Conservation (phyloP, 1,284 basidiomycete species). For the Microbotryum scabiosae region DNA sequence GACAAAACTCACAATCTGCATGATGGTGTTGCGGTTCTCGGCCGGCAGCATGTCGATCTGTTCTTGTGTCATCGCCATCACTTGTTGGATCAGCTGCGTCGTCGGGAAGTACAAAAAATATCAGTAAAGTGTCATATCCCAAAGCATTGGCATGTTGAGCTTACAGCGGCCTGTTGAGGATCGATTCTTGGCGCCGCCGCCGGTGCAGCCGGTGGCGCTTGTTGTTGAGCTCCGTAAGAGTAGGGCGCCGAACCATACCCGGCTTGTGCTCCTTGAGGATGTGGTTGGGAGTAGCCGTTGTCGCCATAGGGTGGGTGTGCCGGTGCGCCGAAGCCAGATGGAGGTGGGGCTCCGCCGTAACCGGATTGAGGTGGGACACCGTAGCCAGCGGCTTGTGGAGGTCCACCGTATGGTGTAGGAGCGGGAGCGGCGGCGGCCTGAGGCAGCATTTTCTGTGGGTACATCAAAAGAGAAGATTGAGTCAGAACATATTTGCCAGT, state of each 20-base stretch:
- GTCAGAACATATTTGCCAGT: neutral
- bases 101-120: neutral
- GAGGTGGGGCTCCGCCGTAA: constrained; percentile 10
- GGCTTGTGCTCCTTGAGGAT: constrained; percentile 27
- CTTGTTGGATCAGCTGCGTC: constrained; percentile 49
- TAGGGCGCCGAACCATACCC: constrained; percentile 2
- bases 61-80: constrained; percentile 71
- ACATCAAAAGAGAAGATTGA: neutral
- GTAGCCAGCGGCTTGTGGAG: constrained; percentile 1
- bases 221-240: neutral
- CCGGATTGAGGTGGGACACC: constrained; percentile 8
- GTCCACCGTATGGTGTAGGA: constrained; percentile 3
- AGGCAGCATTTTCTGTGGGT: constrained; percentile 53
- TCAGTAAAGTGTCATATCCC: neutral
- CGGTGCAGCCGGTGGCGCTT: constrained; percentile 12
- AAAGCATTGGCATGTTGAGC: constrained; percentile 1
- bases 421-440: constrained; percentile 1
- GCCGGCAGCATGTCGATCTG: constrained; percentile 80
- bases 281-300: neutral
- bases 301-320: neutral
- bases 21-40: constrained; percentile 72
- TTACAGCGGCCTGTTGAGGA: constrained; percentile 38
- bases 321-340: constrained; percentile 1
- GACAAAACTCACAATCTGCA: constrained; percentile 49
- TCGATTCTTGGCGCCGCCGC: constrained; percentile 33